These are phyloP conservation scores for Tulasnella sp. DNA, from an alignment of 768 basidiomycete genomes.

Conservation along the genomic window DNA sequence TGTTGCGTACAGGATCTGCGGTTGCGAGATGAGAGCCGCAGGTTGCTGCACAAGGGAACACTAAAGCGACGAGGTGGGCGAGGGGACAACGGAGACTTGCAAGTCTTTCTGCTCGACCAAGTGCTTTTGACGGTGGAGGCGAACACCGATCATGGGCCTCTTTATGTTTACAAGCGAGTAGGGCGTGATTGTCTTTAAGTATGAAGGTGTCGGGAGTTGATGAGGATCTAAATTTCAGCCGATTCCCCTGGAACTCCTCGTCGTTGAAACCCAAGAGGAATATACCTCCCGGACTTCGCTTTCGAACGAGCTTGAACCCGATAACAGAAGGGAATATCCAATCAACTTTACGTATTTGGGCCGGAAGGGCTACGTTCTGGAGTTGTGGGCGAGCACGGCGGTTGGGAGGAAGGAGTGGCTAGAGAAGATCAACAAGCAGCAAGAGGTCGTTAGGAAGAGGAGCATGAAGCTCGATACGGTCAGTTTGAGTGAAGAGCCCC, in stretches of 20 bases:
- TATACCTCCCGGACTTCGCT: constrained; percentile 46
- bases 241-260: constrained; percentile 90
- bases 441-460: constrained; percentile 78
- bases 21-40: constrained; percentile 82
- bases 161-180: constrained; percentile 91
- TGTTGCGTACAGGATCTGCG: constrained; percentile 67
- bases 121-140: constrained; percentile 94
- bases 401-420: constrained; percentile 92
- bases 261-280: constrained; percentile 80
- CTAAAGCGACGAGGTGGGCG: constrained; percentile 82
- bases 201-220: background rate
- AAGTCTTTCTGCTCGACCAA: constrained; percentile 96
- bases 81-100: constrained; percentile 82
- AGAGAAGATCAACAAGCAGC: constrained; percentile 88
- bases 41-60: constrained; percentile 88
- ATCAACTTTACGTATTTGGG: constrained; percentile 95
- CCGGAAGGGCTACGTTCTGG: constrained; percentile 86
- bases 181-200: constrained; percentile 42
- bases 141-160: constrained; percentile 89
- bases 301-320: constrained; percentile 28
- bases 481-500: constrained; percentile 83
- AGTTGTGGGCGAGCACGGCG: constrained; percentile 87
- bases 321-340: constrained; percentile 81
- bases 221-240: constrained; percentile 58
- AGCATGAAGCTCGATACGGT: constrained; percentile 86